These are phyloP conservation scores for Dendrocalamus latiflorus DNA, from an alignment of 202 grass and related monocot species.

Conservation along the genomic window DNA sequence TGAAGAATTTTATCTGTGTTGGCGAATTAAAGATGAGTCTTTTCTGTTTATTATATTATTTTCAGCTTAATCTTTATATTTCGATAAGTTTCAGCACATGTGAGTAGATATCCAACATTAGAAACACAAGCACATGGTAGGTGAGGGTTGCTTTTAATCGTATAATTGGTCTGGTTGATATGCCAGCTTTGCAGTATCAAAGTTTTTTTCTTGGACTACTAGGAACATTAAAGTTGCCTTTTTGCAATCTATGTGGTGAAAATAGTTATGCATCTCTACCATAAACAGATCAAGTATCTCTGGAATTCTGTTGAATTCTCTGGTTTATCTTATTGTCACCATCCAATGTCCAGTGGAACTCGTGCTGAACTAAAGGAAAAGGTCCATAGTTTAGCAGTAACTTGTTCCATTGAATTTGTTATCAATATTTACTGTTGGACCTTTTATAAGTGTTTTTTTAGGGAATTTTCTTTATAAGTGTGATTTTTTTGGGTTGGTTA, in stretches of 20 bases:
- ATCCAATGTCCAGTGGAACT: background rate
- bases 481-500: background rate
- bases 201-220: background rate
- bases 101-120: background rate
- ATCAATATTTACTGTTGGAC: background rate
- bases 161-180: background rate
- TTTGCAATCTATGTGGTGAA: background rate
- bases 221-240: background rate
- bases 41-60: background rate
- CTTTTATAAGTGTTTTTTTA: background rate
- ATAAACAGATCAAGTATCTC: background rate
- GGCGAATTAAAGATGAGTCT: background rate
- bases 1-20: background rate
- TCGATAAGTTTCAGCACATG: background rate
- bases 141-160: background rate
- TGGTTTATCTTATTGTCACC: background rate
- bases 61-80: background rate
- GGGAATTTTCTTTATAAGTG: too few relatives aligned
- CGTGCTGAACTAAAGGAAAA: slow-evolving; percentile 10
- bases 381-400: background rate
- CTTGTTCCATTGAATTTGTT: background rate
- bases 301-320: background rate
- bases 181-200: background rate
- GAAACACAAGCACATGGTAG: background rate
- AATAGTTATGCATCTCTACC: background rate